Evolutionary conservation across 2,329 filamentous ascomycete species (phyloP).

Genomic region (Pseudogymnoascus sp.): DNA sequence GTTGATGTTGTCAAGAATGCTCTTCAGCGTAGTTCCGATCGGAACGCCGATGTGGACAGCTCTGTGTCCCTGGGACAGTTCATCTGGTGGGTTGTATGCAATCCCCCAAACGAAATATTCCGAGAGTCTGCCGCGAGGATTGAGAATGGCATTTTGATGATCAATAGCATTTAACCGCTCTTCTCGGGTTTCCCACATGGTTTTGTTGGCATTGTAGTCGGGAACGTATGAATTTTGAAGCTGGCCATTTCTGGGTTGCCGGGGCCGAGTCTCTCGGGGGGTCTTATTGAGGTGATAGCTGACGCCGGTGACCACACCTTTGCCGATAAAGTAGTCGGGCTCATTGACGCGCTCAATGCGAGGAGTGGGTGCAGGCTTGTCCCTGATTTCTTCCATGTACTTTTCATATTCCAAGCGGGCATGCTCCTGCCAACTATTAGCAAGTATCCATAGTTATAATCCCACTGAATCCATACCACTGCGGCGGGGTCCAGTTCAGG

Average conservation of each 20-base stretch:
- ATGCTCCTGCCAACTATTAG: neutral
- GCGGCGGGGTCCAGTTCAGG: neutral
- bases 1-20: neutral
- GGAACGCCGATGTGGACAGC: neutral
- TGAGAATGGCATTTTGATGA: neutral
- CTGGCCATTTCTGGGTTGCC: neutral
- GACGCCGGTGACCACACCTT: neutral
- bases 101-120: constrained; percentile 2
- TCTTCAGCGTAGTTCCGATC: neutral
- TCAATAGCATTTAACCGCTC: neutral
- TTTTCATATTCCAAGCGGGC: neutral
- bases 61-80: neutral
- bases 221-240: neutral
- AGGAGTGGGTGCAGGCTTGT: neutral
- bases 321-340: neutral
- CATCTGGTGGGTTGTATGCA: neutral
- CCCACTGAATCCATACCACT: neutral
- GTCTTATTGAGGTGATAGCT: neutral
- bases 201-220: neutral
- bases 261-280: neutral
- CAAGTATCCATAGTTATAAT: neutral
- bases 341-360: neutral
- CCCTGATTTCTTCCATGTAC: neutral
- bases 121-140: neutral
- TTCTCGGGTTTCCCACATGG: neutral